Evolutionary conservation across 2,329 filamentous ascomycete species (phyloP).

Genomic region (Nigrograna mackinnonii): DNA sequence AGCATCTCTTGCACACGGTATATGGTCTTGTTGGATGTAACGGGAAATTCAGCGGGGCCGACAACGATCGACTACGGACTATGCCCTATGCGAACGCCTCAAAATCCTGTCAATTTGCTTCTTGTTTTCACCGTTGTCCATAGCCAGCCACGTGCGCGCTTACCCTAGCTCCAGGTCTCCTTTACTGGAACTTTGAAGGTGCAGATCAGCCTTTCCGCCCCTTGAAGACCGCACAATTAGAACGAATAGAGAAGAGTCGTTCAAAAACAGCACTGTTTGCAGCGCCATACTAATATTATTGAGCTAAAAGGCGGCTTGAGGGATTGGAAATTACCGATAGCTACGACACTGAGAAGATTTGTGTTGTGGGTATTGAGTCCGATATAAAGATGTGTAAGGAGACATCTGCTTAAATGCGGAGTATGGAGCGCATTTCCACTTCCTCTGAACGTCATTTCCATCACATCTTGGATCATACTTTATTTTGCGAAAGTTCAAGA

Average conservation of each 20-base stretch:
- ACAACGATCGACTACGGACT: neutral
- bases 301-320: neutral
- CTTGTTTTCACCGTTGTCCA: neutral
- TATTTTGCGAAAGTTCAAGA: constrained; percentile 8
- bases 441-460: neutral
- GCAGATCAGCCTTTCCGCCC: neutral
- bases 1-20: no score
- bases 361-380: neutral
- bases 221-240: no score
- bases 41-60: constrained; percentile 4
- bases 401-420: neutral
- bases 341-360: no score
- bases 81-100: neutral
- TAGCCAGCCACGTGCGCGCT: neutral
- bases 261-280: no score
- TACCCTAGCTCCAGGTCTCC: no score
- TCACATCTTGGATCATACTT: neutral
- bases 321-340: no score
- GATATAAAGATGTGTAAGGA: neutral
- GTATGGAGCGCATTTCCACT: neutral
- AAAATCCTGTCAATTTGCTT: neutral
- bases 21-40: no score
- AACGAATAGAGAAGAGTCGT: neutral
- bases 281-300: no score
- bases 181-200: neutral